Evolutionary conservation across 352 stramenopile genomes (phyloP).

Genomic region (Globisporangium spinosum): DNA sequence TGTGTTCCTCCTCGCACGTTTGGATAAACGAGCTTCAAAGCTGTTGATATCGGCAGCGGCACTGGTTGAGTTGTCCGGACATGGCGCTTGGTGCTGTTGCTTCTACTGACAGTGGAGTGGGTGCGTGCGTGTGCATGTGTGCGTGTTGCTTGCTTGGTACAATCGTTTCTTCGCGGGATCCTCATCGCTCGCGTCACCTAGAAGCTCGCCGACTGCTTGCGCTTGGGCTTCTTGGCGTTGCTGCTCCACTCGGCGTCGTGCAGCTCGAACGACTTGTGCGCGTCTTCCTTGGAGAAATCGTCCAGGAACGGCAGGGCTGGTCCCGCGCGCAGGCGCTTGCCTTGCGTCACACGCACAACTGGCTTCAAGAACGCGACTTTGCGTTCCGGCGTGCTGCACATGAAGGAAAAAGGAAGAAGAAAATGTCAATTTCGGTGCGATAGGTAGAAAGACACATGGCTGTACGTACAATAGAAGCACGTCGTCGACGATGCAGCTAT

Average conservation of each 20-base stretch:
- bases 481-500: not conserved
- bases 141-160: not conserved
- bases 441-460: not conserved
- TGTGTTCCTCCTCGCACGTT: not conserved
- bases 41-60: not conserved
- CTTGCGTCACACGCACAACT: constrained; percentile 10
- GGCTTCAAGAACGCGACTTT: constrained; percentile 17
- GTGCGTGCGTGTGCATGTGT: not conserved
- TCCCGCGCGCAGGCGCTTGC: constrained; percentile 20
- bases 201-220: constrained; percentile 22
- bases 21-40: not conserved
- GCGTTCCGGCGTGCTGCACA: constrained; percentile 18
- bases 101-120: not conserved
- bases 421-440: constrained; percentile 11
- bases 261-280: constrained; percentile 14
- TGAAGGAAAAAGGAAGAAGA: not conserved
- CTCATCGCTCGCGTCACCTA: not conserved
- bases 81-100: not conserved
- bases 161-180: not conserved
- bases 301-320: constrained; percentile 30
- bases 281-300: constrained; percentile 28
- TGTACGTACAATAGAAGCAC: constrained; percentile 7
- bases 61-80: not conserved
- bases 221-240: constrained; percentile 27
- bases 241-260: constrained; percentile 13